Conservation (phyloP, 257 asterid genomes). For the Paulownia fortunei region DNA sequence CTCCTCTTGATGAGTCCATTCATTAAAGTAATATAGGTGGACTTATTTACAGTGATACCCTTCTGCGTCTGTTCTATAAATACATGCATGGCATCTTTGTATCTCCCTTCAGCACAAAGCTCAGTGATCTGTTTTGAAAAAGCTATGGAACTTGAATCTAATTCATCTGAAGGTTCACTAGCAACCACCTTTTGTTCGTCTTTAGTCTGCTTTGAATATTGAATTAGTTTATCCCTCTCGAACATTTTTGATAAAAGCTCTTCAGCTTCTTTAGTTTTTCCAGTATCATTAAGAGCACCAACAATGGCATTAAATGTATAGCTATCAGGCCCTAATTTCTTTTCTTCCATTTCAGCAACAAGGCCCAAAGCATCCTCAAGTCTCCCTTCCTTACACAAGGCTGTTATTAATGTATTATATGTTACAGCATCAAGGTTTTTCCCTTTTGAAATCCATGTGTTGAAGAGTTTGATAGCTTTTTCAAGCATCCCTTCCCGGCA, state of each 20-base stretch:
- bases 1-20: conserved; percentile 82
- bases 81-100: conserved; percentile 80
- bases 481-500: conserved; percentile 80
- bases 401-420: conserved; percentile 78
- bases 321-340: conserved; percentile 71
- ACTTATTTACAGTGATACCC: conserved; percentile 61
- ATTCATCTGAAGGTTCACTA: conserved; percentile 39
- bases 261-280: conserved; percentile 65
- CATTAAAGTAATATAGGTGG: conserved; percentile 68
- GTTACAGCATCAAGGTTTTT: conserved; percentile 66
- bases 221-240: conserved; percentile 37
- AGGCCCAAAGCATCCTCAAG: conserved; percentile 66
- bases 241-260: conserved; percentile 52
- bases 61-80: conserved; percentile 58
- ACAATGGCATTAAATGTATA: conserved; percentile 63
- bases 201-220: conserved; percentile 26
- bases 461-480: conserved; percentile 73
- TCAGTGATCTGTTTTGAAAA: conserved; percentile 67
- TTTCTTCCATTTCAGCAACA: conserved; percentile 74
- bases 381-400: conserved; percentile 73
- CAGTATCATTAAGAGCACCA: conserved; percentile 60
- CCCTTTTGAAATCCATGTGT: conserved; percentile 66
- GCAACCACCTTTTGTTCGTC: conserved; percentile 32
- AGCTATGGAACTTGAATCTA: conserved; percentile 46
- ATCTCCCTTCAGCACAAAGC: conserved; percentile 76